Evolutionary conservation across 1,284 basidiomycete species (phyloP), one percentile per base, ranked within the genome.

Genomic region (Lentinula novae-zelandiae): DNA sequence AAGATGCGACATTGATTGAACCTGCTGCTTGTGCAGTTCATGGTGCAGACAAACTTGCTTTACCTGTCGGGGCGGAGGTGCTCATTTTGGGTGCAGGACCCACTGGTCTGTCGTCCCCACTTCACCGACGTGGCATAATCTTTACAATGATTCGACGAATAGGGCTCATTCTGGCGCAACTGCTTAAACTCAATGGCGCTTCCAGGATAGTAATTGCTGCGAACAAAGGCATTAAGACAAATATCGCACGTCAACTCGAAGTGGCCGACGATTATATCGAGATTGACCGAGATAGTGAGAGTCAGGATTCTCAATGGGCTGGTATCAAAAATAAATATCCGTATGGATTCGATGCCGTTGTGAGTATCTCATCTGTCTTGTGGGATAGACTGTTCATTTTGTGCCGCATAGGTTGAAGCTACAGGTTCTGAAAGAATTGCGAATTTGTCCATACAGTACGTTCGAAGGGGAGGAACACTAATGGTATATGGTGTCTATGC

Each of bases 11-110:
- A 3, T 82, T 95, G n/a, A 77, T 95, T 58, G 93, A 95, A 72
- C 93, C 93, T 17, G 89, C 92, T 3, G 87, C 92, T 13, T 95
- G 93, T 71, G 93, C 93, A 15, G 83, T 95, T 58, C 93, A 95
- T 74, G 93, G 93, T 12, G 82, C 93, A 63, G 93, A 95, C 77
- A 92, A 91, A 71, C 82, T 95, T 58, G 82, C 80, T 62, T 85
- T 90, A 33, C 82, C 87, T 15, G 88, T 93, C 63, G 93, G 93
- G 40, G 77, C 87, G 51, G 89, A 92, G 60, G 90, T 86, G 13
- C 81, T 95, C 52, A 77, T 95, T 60, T 81, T 95, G 64, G 89
- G 89, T 46, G 85, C 90, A 22, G 90, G 90, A 36, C 92, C 93
- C 48, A 79, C 78, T 27, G 79, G 77, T 73, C 36, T 46, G 62